phyloP scores from a whole-genome alignment of 176 grass and related monocot genomes.

The Rhipidocladum racemiflorum region DNA sequence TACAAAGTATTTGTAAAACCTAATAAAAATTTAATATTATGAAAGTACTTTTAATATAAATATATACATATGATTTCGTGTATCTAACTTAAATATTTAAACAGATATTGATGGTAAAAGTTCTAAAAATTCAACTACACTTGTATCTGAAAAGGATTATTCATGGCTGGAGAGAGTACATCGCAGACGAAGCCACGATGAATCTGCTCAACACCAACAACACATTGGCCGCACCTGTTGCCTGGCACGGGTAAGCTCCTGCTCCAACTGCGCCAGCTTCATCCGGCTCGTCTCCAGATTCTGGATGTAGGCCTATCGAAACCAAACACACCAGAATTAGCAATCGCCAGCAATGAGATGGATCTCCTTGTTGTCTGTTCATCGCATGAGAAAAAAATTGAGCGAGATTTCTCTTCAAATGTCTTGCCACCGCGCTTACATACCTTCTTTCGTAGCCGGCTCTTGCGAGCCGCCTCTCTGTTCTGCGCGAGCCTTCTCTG shows the following conservation, averaged over 20 bases:
- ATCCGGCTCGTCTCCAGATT: conserved; percentile 76
- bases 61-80: too few relatives aligned
- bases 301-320: conserved; percentile 76
- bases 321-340: neutral
- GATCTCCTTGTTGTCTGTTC: neutral
- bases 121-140: too few relatives aligned
- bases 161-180: too few relatives aligned
- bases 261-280: conserved; percentile 78
- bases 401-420: neutral
- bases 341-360: neutral
- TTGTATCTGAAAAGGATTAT: too few relatives aligned
- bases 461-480: conserved; percentile 55
- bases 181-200: neutral
- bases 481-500: conserved; percentile 53
- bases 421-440: neutral
- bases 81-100: too few relatives aligned
- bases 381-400: neutral
- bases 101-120: too few relatives aligned
- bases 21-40: too few relatives aligned
- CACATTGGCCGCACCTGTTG: conserved; percentile 27
- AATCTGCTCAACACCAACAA: neutral
- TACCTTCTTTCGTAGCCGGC: conserved; percentile 61
- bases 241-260: conserved; percentile 52
- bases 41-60: too few relatives aligned
- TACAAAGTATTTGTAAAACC: too few relatives aligned